Base-by-base conservation (phyloP, 2,329 filamentous ascomycete genomes). In the Epichloe glyceriae region DNA sequence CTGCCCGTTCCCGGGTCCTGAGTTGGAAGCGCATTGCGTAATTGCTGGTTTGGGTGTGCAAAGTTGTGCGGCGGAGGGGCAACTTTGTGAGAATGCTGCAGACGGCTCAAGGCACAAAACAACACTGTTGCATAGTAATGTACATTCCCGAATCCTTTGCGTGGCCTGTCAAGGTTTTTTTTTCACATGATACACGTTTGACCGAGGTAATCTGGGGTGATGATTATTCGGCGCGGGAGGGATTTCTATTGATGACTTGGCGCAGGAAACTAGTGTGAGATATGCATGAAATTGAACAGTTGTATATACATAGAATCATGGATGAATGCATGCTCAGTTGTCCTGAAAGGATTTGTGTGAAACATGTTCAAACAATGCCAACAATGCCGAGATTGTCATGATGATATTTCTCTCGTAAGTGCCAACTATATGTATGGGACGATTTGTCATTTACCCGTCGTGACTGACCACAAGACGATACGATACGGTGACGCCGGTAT, bases 1-100 rank as follows among this genome's bases (percentile, higher is more conserved):
- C 62, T 71, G 39, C 67, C 67, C 39, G 62, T 69, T 59, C 66
- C 56, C 2, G 51, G 55, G 11, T 53, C 52, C 19, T 53, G 40
- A 47, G 26, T 33, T 30, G 22, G 47, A 35, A 48, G 34, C 43
- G 38, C n/a, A 26, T 40, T 15, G 17, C 49, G n/a, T 35, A 26
- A 48, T 8, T 33, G 26, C 17, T 41, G 11, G 37, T 19, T 15
- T 48, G 44, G 19, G 30, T 22, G 39, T 42, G 38, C 19, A 14
- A 26, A 12, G 10, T 11, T 14, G 38, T 51, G 44, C 20, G 30
- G 43, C 26, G 19, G 38, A 40, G 11, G 45, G 14, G 17, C 17
- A 8, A 5, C 38, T 20, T 3, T 7, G 5, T 10, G 8, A 45
- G 40, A n/a, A 8, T 38, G 26, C n/a, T 39, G 34, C 46, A 26